These are phyloP conservation scores for Fusarium goolgardi DNA, from an alignment of 2,329 filamentous ascomycete genomes.

Conservation along the genomic window DNA sequence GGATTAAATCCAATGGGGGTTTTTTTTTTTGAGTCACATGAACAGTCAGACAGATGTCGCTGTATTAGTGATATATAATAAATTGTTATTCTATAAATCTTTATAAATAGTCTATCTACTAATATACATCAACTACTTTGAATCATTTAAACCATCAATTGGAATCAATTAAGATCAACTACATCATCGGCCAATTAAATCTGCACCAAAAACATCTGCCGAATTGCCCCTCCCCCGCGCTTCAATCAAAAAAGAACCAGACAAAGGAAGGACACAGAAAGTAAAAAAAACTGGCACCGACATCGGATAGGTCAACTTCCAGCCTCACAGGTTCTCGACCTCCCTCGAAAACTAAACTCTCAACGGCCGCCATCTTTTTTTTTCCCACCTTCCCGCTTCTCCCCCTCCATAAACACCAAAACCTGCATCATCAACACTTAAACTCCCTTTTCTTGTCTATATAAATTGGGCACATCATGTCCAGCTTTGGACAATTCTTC, in stretches of 20 bases:
- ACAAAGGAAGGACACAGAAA: conserved; percentile 2
- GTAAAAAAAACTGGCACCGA: conserved; percentile 34
- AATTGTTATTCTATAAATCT: neutral
- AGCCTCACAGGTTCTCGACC: conserved; percentile 12
- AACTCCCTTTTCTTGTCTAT: neutral
- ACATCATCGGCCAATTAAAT: conserved; percentile 17
- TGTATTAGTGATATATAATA: conserved; percentile 9
- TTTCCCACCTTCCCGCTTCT: neutral
- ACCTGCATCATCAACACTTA: neutral
- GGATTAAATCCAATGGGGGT: neutral
- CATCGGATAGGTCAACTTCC: conserved; percentile 28
- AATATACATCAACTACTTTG: neutral
- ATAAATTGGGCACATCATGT: conserved; percentile 67
- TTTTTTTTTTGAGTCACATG: conserved; percentile 30
- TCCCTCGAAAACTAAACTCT: conserved; percentile 27
- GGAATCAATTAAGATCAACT: conserved; percentile 8
- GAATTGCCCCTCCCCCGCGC: conserved; percentile 30
- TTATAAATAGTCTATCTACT: neutral
- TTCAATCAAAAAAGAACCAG: neutral
- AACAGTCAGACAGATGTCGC: conserved; percentile 30
- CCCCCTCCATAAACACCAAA: conserved; percentile 23
- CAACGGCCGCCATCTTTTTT: conserved; percentile 37
- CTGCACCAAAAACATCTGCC: conserved; percentile 2
- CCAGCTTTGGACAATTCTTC: conserved; percentile 78
- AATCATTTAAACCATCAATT: conserved; percentile 7